Evolutionary conservation across 495 filamentous ascomycete genomes (phyloP), one percentile per base, ranked within the genome.

Genomic region (Penicillium antarcticum): DNA sequence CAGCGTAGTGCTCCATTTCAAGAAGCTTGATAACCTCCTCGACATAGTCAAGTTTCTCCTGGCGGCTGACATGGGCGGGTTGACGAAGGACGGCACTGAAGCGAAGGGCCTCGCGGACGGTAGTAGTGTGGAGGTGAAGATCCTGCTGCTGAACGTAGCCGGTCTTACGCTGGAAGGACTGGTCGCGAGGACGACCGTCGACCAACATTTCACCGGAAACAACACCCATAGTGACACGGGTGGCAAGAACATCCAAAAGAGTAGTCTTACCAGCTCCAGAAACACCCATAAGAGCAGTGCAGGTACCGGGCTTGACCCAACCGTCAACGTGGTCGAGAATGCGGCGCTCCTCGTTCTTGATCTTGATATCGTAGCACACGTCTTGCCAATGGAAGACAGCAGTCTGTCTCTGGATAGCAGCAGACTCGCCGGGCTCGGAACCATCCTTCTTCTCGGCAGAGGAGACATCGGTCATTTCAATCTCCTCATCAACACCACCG

Each of bases 91-190:
- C 70, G 41, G 92, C 92, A 51, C 83, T 88, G 70, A 97, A 97
- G 47, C 80, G 79, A 21, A 97, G 75, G 17, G 92, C 90, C 57
- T 79, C 92, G 37, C 91, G 82, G 33, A 96, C 91, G 5, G 92
- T 97, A 1, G 85, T 83, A 0, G 90, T 95, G 32, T 86, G 77
- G 19, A 95, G 78, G 67, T 96, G 92, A 8, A 97, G 80, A 81
- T 97, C 92, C 69, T 95, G 91, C 66, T 97, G 92, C 60, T 97
- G 90, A 16, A 94, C 92, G 58, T 96, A 97, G 21, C 92, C 92
- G 3, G 91, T 96, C 74, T 94, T 94, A 31, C 91, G 86, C 62
- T 94, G 90, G 78, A 96, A 96, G 0, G 87, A 89, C 14, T 80
- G 74, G 61, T 95, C 88, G 14, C 87, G 66, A 32, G 68, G 70